Evolutionary conservation across 148 eudicot genomes (phyloP), one percentile per base, ranked within the genome.

Genomic region (Silene uniflora): DNA sequence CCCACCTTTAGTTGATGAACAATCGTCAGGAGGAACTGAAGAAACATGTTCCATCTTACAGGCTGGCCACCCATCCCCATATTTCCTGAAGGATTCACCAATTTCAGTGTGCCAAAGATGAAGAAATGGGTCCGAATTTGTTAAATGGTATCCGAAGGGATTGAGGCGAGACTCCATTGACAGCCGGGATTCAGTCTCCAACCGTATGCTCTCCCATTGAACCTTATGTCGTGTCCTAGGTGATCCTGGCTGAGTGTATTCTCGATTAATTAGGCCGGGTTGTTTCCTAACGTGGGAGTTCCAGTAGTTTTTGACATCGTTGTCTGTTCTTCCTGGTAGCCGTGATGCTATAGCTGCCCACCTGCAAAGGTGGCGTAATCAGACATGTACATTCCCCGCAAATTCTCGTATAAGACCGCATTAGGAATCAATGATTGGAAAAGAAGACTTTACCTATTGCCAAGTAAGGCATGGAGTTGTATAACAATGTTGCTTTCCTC

Each of bases 271-370:
- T 12, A 4, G 11, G 14, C 16, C 22, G 16, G 27, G 27, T 62
- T 76, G 49, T 63, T 77, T 77, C 69, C 58, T 81, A n/a, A 69
- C 1, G 42, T 69, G 67, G 24, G 58, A 62, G 61, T 81, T 73
- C 72, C 81, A 81, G 44, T 73, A 56, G 62, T 77, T 81, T 75
- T 81, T 81, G 6, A 81, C 78, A n/a, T 81, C 84, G 22, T 81
- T 81, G 84, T 77, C 84, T 23, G 84, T 81, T 77, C 84, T 73
- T 73, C 84, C 84, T 18, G 84, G 84, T 77, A 81, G 55, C 35
- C 75, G 74, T 69, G 80, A 62, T 68, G 84, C 84, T 73, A 81
- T 81, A 11, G 84, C 84, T n/a, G 84, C 71, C 84, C 84, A 81
- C 77, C 84, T 81, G 77, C 27, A 73, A 49, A 47, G 5, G 9